A percentile compares a stretch with the other conserved stretches of the same genome.
Conservation (phyloP, 2,329 filamentous ascomycete genomes). For the Domatiomyces catenatus region DNA sequence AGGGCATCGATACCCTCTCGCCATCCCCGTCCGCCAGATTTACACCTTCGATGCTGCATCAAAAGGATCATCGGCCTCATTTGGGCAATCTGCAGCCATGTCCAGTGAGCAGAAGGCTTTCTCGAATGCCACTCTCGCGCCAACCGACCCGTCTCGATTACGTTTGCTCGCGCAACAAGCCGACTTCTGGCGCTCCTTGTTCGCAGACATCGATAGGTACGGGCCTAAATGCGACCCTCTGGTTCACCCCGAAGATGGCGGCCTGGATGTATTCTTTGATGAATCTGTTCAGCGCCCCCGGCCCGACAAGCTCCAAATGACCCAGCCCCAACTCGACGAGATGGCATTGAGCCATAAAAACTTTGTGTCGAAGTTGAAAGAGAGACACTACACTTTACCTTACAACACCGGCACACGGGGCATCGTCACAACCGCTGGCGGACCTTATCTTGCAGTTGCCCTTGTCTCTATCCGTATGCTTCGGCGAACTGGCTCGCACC, state of each 20-base stretch:
- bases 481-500: constrained; percentile 23
- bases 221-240: constrained; percentile 20
- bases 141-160: neutral
- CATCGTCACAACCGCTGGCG: constrained; percentile 29
- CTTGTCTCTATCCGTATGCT: constrained; percentile 30
- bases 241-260: constrained; percentile 17
- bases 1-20: too few species aligned
- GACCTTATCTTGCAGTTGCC: constrained; percentile 23
- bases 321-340: constrained; percentile 18
- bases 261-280: constrained; percentile 19
- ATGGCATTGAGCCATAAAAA: constrained; percentile 23
- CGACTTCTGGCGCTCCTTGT: constrained; percentile 23
- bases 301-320: constrained; percentile 21
- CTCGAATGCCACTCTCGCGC: neutral
- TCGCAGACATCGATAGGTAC: constrained; percentile 20
- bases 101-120: too few species aligned
- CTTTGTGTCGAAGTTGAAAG: constrained; percentile 22
- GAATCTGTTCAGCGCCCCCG: constrained; percentile 18
- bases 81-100: too few species aligned
- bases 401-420: constrained; percentile 24
- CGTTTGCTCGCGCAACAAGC: neutral
- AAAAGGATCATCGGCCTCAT: too few species aligned
- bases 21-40: too few species aligned
- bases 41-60: too few species aligned
- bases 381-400: constrained; percentile 20